A percentile compares a stretch with the other conserved stretches of the same genome.
Evolutionary conservation across 371 early-diverging fungal genomes (phyloP).

Genomic region (Massospora cicadina): DNA sequence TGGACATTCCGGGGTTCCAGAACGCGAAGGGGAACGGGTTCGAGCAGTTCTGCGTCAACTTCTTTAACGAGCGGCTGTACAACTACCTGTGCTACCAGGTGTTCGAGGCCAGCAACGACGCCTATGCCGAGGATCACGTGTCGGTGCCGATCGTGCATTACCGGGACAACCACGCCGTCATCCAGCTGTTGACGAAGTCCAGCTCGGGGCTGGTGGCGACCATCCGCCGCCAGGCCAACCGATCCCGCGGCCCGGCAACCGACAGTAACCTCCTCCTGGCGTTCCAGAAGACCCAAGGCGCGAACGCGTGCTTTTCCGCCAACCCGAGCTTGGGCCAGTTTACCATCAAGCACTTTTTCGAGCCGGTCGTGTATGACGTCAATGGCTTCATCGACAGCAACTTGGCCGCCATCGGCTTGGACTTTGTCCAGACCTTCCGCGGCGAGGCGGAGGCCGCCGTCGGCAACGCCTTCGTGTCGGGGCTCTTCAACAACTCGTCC

Average conservation of each 20-base stretch:
- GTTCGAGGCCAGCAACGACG: slow-evolving; percentile 18
- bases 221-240: slow-evolving; percentile 30
- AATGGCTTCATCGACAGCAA: slow-evolving; percentile 52
- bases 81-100: slow-evolving; percentile 42
- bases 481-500: slow-evolving; percentile 56
- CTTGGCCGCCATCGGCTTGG: slow-evolving; percentile 50
- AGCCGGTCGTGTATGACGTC: slow-evolving; percentile 45
- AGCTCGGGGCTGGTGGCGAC: slow-evolving; percentile 40
- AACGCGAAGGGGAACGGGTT: slow-evolving; percentile 34
- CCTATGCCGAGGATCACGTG: slow-evolving; percentile 12
- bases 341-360: slow-evolving; percentile 57
- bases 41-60: slow-evolving; percentile 65
- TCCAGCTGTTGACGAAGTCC: slow-evolving; percentile 34
- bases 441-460: slow-evolving; percentile 27
- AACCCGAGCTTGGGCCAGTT: slow-evolving; percentile 19
- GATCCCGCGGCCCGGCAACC: slow-evolving; percentile 18
- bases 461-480: slow-evolving; percentile 60
- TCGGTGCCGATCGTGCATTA: slow-evolving; percentile 27
- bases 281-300: slow-evolving; percentile 20
- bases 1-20: slow-evolving; percentile 48
- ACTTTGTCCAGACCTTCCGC: slow-evolving; percentile 66
- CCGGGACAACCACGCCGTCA: slow-evolving; percentile 36
- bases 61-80: slow-evolving; percentile 63
- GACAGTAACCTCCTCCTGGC: slow-evolving; percentile 22
- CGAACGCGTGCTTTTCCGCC: slow-evolving; percentile 11